phyloP scores from a whole-genome alignment of 805 yeast species.

The Ogataea haglerorum region DNA sequence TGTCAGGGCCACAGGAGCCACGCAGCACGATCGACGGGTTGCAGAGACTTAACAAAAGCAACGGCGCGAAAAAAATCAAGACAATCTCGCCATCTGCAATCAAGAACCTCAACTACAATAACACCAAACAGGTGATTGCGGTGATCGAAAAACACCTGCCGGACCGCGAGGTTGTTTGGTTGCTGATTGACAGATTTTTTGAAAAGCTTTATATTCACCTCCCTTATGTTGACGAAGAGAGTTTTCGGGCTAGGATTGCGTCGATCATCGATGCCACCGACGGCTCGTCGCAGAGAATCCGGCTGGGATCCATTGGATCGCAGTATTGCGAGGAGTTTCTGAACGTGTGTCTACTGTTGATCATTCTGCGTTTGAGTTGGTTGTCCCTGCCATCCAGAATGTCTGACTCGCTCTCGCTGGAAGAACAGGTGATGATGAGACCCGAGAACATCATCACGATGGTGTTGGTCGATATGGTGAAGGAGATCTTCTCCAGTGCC shows the following conservation, averaged over 20 bases:
- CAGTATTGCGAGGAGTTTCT: conserved; percentile 43
- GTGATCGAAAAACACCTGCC: conserved; percentile 51
- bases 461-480: conserved; percentile 42
- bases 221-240: conserved; percentile 62
- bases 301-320: conserved; percentile 30
- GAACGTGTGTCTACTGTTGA: conserved; percentile 48
- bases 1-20: background rate
- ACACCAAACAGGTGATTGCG: conserved; percentile 37
- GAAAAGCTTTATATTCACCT: conserved; percentile 57
- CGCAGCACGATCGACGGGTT: conserved; percentile 8
- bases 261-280: conserved; percentile 44
- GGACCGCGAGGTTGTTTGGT: conserved; percentile 50
- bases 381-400: conserved; percentile 46
- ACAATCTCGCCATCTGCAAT: conserved; percentile 32
- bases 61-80: conserved; percentile 22
- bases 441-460: conserved; percentile 41
- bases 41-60: conserved; percentile 14
- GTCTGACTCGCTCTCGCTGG: conserved; percentile 29
- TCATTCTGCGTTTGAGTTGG: conserved; percentile 54
- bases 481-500: conserved; percentile 41
- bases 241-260: conserved; percentile 41
- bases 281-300: conserved; percentile 30
- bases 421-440: conserved; percentile 33
- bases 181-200: conserved; percentile 57
- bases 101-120: conserved; percentile 37